Evolutionary conservation across 208 protist species (phyloP), one percentile per base, ranked within the genome.

Genomic region (Balamuthia mandrillaris): DNA sequence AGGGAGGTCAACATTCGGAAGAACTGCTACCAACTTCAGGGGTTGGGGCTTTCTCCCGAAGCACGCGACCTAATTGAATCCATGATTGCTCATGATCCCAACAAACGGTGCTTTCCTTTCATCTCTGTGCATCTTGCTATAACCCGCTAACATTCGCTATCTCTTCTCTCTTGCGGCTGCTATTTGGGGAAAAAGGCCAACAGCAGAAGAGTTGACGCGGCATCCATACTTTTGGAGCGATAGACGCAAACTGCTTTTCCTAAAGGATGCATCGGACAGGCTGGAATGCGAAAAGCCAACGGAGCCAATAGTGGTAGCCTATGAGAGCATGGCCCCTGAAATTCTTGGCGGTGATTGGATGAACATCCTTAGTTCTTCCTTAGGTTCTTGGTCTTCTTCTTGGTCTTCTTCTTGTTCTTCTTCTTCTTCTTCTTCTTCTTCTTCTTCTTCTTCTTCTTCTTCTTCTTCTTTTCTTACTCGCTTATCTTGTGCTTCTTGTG

Each of bases 1-100:
- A 37, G 88, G 42, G 88, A 90, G 41, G 29, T 21, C 39, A 90
- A 90, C 47, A 90, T 90, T 70, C 31, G 72, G 39, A 88, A 87
- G 29, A 88, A 68, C 52, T 41, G 68, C 39, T 42, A 45, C 14
- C 37, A 44, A 4, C 70, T 87, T 9, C 24, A 52, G 16, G n/a
- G n/a, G n/a, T 9, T 58, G 12, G 37, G 35, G 3, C 66, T 77
- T 12, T 60, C 33, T 6, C 61, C 39, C 85, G 27, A 70, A 42
- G 60, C 54, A 24, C 52, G 58, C 2, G 70, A 58, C 60, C 49
- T 75, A 0, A 42, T 60, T 6, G 37, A 56, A 31, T 10, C 54
- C 31, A 58, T 61, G 37, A 75, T 81, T 29, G 65, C 63, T 45
- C 37, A 6, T 21, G 35, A 77, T 1, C 33, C 70, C 27, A 74